These are phyloP conservation scores for Pythium guiyangense DNA, from an alignment of 352 stramenopile genomes.

Conservation along the genomic window DNA sequence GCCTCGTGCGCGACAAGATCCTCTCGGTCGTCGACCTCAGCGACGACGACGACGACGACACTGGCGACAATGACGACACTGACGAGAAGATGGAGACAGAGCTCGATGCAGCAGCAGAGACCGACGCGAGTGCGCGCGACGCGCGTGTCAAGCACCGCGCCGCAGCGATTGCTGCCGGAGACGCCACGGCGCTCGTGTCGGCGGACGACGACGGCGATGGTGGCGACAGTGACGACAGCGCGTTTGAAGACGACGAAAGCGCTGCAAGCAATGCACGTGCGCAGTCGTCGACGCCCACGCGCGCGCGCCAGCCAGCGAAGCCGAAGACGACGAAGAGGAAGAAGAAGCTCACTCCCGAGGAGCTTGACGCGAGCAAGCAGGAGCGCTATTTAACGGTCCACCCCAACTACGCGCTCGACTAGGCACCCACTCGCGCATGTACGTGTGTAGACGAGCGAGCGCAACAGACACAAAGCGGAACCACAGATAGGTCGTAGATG, in stretches of 20 bases:
- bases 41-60: slow-evolving; percentile 39
- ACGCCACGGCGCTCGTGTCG: not conserved
- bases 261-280: no score
- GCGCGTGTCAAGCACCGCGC: not conserved
- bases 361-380: slow-evolving; percentile 57
- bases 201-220: not conserved
- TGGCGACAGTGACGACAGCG: slow-evolving; percentile 9
- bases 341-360: slow-evolving; percentile 28
- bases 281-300: no score
- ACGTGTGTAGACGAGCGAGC: no score
- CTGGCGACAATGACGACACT: slow-evolving; percentile 7
- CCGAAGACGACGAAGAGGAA: slow-evolving; percentile 24
- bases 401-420: slow-evolving; percentile 77
- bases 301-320: no score
- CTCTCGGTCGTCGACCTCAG: slow-evolving; percentile 66
- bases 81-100: not conserved
- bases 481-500: no score
- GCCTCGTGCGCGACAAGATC: slow-evolving; percentile 73
- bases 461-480: no score
- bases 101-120: not conserved
- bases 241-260: slow-evolving; percentile 3
- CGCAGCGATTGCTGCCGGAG: not conserved
- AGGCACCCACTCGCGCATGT: slow-evolving; percentile 1
- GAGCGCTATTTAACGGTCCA: slow-evolving; percentile 76
- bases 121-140: slow-evolving; percentile 14